Evolutionary conservation across 805 yeast genomes (phyloP).

Genomic region (Spathaspora hagerdaliae): DNA sequence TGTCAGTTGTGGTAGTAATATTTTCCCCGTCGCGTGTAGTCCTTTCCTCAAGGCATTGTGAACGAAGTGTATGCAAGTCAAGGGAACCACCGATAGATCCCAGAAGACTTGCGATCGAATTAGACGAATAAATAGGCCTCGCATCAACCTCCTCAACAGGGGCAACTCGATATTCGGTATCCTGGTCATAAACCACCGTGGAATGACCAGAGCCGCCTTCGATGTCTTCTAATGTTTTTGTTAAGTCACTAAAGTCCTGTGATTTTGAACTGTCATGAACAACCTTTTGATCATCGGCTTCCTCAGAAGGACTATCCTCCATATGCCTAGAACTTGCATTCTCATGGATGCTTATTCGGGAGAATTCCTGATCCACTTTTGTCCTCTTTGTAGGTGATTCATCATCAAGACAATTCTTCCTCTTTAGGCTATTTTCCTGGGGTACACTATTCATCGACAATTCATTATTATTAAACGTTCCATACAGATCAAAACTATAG

Average conservation of each 20-base stretch:
- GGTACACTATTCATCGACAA: neutral
- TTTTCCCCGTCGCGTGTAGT: no score
- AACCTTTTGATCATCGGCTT: neutral
- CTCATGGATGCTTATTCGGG: neutral
- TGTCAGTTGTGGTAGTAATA: no score
- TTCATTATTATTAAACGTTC: neutral
- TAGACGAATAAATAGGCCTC: neutral
- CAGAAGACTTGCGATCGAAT: neutral
- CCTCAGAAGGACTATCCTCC: neutral
- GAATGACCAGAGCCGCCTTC: neutral
- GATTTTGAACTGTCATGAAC: neutral
- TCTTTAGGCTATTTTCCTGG: neutral
- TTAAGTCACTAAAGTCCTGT: neutral
- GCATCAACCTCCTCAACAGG: neutral
- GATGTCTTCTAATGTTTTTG: no score
- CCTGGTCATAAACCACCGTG: neutral
- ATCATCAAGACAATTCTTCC: neutral
- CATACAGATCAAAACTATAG: no score
- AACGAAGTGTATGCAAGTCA: neutral
- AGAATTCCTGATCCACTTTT: no score
- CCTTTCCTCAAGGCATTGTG: neutral
- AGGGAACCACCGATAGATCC: neutral
- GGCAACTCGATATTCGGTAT: neutral
- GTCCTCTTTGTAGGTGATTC: neutral
- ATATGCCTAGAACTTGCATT: neutral